Evolutionary conservation across 1,139 yeast genomes (phyloP), one percentile per base, ranked within the genome.

Genomic region (Geotrichum australiense): DNA sequence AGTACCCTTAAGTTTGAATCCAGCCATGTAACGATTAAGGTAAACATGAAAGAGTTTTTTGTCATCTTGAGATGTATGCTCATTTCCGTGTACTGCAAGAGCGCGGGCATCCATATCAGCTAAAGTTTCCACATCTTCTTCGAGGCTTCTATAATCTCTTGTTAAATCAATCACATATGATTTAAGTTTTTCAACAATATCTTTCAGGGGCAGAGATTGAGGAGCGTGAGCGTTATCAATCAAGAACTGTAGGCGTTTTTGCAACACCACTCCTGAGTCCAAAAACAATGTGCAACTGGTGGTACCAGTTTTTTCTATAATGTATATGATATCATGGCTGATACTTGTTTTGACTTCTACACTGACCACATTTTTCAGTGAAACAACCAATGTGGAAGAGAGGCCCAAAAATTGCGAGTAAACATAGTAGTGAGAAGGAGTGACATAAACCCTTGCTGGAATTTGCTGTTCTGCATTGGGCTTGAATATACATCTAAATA

Each of bases 361-460:
- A 4, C 83, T 73, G 6, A 81, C 73, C 15, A 85, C 56, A 12
- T 69, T 71, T 0, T 65, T 57, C 11, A 86, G 53, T 2, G 69
- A 63, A 18, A 72, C 63, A 46, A 74, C 74, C 38, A 73, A 62
- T 37, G 86, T 62, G 1, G 89, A 74, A 1, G 84, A 76, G 54
- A 91, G 80, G 0, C 97, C 97, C 57, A 78, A 70, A 14, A 83
- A 76, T 56, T 78, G 78, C 59, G 83, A 74, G 59, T 83, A 87
- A 44, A 80, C 68, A 56, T 80, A 85, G 3, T 80, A 46, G 47
- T 73, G 69, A 22, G 70, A 66, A 20, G 69, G 65, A 0, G 97
- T 89, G 12, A 82, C 67, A 55, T 77, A 91, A 12, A 78, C 67
- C 24, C 83, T 69, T 1, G 93, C 82, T 8, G 89, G 77, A 20